Evolutionary conservation across 805 yeast genomes (phyloP).

Genomic region (Vanderwaltozyma yarrowii): DNA sequence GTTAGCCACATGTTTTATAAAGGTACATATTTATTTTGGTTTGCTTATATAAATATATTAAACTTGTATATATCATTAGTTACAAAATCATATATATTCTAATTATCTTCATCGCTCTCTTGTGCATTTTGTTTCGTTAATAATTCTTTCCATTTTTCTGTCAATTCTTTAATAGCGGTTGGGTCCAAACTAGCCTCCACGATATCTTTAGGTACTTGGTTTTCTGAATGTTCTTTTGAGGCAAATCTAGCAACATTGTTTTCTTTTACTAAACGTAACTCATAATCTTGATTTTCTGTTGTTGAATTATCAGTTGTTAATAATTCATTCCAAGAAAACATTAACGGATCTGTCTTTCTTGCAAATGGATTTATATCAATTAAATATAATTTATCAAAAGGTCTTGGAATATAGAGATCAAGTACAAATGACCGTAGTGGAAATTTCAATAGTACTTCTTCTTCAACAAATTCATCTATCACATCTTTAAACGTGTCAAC

Average conservation of each 20-base stretch:
- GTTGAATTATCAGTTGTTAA: constrained; percentile 17
- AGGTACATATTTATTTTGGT: no score
- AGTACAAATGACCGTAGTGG: constrained; percentile 51
- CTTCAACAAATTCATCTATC: constrained; percentile 47
- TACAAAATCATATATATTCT: no score
- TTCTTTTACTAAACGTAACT: constrained; percentile 56
- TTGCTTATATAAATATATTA: no score
- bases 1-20: no score
- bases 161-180: constrained; percentile 56
- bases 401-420: constrained; percentile 77
- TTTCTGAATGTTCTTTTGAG: constrained; percentile 74
- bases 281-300: constrained; percentile 30
- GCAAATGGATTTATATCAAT: constrained; percentile 84
- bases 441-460: constrained; percentile 37
- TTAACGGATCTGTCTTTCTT: constrained; percentile 63
- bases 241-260: constrained; percentile 70
- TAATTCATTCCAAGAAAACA: constrained; percentile 82
- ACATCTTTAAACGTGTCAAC: constrained; percentile 36
- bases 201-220: constrained; percentile 84
- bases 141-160: constrained; percentile 46
- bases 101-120: no score
- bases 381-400: constrained; percentile 52
- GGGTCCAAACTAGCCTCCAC: constrained; percentile 74
- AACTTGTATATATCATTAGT: no score
- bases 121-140: constrained; percentile 16